Conservation (phyloP, 73 alveolate genomes). For the Paramecium sexaurelia region DNA sequence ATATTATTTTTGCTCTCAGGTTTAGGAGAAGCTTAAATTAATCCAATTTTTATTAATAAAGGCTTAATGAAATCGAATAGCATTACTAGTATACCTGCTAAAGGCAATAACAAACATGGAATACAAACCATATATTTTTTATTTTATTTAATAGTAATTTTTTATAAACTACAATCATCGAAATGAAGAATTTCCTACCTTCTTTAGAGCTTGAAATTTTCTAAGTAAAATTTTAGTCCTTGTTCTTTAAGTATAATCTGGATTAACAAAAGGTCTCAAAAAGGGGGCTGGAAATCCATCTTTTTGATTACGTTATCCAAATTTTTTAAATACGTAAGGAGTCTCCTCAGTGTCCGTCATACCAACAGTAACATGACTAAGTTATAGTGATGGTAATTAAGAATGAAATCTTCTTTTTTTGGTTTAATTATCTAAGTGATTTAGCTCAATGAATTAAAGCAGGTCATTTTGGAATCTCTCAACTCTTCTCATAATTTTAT, state of each 20-base stretch:
- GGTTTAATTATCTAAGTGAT: background rate
- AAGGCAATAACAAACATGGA: background rate
- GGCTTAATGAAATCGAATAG: conserved; percentile 33
- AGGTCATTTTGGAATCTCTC: background rate
- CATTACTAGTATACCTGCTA: background rate
- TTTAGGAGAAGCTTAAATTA: background rate
- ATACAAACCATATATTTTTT: conserved; percentile 32
- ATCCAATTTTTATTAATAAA: conserved; percentile 13
- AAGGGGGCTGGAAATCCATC: background rate
- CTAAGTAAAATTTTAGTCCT: background rate
- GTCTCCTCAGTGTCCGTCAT: background rate
- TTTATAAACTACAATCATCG: background rate
- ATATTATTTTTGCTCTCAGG: background rate
- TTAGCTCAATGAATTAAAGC: background rate
- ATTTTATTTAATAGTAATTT: background rate
- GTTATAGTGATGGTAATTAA: background rate
- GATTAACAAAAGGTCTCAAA: background rate
- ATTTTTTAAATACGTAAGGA: background rate
- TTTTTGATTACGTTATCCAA: background rate
- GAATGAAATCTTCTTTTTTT: background rate
- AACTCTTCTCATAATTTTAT: no score
- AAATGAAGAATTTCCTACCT: background rate
- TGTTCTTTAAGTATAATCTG: background rate
- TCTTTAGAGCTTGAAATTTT: background rate
- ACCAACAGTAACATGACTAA: background rate